These are phyloP conservation scores for Bonia amplexicaulis DNA, from an alignment of 176 grass and related monocot genomes.

Conservation along the genomic window DNA sequence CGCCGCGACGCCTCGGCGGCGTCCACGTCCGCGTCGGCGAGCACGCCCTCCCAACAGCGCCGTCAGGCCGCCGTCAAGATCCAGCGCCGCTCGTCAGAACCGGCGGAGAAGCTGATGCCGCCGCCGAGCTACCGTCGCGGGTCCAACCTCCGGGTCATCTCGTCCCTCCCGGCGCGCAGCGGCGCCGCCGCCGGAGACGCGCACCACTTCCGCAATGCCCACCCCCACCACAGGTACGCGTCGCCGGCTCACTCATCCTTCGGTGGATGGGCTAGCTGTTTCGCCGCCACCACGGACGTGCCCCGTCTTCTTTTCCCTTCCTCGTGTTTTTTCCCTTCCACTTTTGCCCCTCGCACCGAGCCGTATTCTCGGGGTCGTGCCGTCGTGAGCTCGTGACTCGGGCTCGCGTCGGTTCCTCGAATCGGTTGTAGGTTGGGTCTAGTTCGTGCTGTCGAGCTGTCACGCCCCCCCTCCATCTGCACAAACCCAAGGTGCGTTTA, in stretches of 20 bases:
- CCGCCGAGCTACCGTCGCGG: conserved; percentile 44
- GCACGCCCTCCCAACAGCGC: conserved; percentile 31
- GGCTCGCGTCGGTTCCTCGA: background rate
- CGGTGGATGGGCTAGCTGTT: background rate
- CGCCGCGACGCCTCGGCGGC: conserved; percentile 35
- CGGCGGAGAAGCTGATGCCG: conserved; percentile 63
- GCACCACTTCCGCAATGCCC: background rate
- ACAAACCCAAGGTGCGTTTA: conserved; percentile 12
- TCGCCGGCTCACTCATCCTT: background rate
- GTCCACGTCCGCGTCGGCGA: background rate
- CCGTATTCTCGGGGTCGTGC: background rate
- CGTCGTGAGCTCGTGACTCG: background rate
- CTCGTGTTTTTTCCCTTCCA: background rate
- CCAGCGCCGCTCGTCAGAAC: conserved; percentile 41
- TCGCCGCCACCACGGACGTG: background rate
- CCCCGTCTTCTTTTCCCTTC: background rate
- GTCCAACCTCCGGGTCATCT: conserved; percentile 28
- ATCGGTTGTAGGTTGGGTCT: background rate
- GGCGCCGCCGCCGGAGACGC: background rate
- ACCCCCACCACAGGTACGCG: conserved; percentile 37
- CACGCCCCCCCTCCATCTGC: background rate
- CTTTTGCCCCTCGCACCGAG: background rate
- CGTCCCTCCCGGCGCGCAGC: conserved; percentile 8
- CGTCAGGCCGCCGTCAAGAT: conserved; percentile 19
- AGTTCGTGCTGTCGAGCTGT: background rate